A percentile compares a stretch with the other conserved stretches of the same genome.
These are phyloP conservation scores for Aspergillus pseudoviridinutans DNA, from an alignment of 2,329 filamentous ascomycete genomes.

Conservation along the genomic window DNA sequence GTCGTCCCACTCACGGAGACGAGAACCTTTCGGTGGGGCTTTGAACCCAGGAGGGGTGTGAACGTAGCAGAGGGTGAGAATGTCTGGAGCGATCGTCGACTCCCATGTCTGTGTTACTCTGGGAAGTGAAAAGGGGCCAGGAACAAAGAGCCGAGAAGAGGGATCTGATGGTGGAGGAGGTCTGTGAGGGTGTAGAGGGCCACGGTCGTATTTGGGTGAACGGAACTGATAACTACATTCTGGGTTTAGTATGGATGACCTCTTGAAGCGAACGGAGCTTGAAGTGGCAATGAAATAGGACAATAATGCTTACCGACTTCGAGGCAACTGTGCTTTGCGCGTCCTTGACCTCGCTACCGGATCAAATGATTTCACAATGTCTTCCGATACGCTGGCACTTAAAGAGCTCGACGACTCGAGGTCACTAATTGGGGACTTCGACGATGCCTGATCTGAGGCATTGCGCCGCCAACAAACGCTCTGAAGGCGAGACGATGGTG, in stretches of 20 bases:
- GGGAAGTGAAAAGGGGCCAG: conserved; percentile 84
- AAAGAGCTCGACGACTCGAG: conserved; percentile 49
- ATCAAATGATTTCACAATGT: conserved; percentile 47
- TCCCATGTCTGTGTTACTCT: conserved; percentile 88
- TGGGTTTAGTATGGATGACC: conserved; percentile 6
- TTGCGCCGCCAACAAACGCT: conserved; percentile 40
- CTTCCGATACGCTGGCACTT: conserved; percentile 33
- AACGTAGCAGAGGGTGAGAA: conserved; percentile 82
- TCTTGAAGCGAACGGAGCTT: conserved; percentile 1
- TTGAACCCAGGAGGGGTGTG: conserved; percentile 77
- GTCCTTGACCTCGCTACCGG: conserved; percentile 45
- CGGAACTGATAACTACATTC: conserved; percentile 81
- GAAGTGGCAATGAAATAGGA: background rate
- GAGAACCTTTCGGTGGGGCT: conserved; percentile 54
- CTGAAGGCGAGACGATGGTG: conserved; percentile 28
- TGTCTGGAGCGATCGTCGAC: conserved; percentile 77
- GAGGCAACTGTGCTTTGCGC: conserved; percentile 44
- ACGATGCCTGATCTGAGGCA: conserved; percentile 43
- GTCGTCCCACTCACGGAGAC: conserved; percentile 80
- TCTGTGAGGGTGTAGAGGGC: conserved; percentile 88
- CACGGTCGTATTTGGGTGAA: conserved; percentile 89
- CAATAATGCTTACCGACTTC: conserved; percentile 48
- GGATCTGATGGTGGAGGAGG: conserved; percentile 83
- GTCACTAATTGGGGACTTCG: conserved; percentile 33
- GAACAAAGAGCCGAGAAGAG: conserved; percentile 79